Conservation (phyloP, 352 stramenopile species). For the Globisporangium spiculum region DNA sequence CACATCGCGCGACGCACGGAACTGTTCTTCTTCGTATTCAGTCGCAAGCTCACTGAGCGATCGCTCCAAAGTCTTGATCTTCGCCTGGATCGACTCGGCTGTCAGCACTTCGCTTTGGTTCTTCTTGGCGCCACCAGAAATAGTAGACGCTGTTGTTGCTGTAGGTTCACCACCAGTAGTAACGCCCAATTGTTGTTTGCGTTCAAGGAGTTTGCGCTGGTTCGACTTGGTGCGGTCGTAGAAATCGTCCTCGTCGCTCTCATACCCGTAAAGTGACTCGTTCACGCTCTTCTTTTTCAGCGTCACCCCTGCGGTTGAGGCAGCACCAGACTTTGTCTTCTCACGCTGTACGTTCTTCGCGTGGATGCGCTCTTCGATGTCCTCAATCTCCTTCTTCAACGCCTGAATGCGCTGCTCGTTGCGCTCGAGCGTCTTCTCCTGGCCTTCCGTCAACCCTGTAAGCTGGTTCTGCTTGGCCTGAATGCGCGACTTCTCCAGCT, state of each 20-base stretch:
- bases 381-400: slow-evolving; percentile 64
- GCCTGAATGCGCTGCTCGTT: slow-evolving; percentile 63
- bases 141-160: neutral
- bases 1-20: neutral
- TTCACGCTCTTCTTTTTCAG: slow-evolving; percentile 20
- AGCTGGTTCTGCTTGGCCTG: slow-evolving; percentile 69
- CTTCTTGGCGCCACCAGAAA: neutral
- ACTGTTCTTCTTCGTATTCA: slow-evolving; percentile 19
- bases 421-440: slow-evolving; percentile 51
- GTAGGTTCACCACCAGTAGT: neutral
- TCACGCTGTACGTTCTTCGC: slow-evolving; percentile 48
- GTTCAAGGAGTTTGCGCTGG: slow-evolving; percentile 38
- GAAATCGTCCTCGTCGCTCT: slow-evolving; percentile 77
- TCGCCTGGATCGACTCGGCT: slow-evolving; percentile 45
- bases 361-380: slow-evolving; percentile 53
- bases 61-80: slow-evolving; percentile 38
- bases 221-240: slow-evolving; percentile 73
- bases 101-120: slow-evolving; percentile 37
- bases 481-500: slow-evolving; percentile 63
- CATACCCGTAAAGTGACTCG: slow-evolving; percentile 46
- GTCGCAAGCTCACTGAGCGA: slow-evolving; percentile 31
- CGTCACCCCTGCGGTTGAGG: neutral
- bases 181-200: slow-evolving; percentile 27
- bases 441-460: slow-evolving; percentile 55
- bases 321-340: slow-evolving; percentile 21